Evolutionary conservation across 1,284 basidiomycete species (phyloP).

Genomic region (Apiotrichum gamsii): DNA sequence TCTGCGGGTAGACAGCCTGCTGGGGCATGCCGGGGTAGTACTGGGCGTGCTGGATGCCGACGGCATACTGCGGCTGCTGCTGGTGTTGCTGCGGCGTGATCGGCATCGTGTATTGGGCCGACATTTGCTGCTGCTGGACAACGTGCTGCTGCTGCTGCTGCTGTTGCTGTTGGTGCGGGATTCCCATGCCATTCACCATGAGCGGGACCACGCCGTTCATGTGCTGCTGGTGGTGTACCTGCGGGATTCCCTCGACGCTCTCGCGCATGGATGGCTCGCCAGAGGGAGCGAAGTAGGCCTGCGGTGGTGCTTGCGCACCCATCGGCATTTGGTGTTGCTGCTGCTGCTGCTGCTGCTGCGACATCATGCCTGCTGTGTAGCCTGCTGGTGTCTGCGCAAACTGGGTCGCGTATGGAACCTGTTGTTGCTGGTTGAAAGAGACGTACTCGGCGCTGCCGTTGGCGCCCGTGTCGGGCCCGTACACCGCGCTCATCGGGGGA

Average conservation of each 20-base stretch:
- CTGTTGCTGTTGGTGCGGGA: not conserved
- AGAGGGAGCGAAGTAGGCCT: not conserved
- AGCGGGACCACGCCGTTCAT: not conserved
- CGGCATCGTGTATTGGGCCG: not conserved
- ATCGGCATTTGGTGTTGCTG: conserved; percentile 1
- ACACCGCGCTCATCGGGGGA: too few species aligned
- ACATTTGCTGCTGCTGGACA: not conserved
- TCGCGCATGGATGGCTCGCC: conserved; percentile 19
- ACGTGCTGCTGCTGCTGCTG: conserved; percentile 1
- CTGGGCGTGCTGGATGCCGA: conserved; percentile 3
- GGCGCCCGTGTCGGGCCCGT: conserved; percentile 7
- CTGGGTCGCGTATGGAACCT: conserved; percentile 1
- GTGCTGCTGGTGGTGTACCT: conserved; percentile 9
- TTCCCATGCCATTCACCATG: not conserved
- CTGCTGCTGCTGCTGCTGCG: conserved; percentile 2
- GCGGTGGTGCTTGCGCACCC: not conserved
- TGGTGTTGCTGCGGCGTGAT: not conserved
- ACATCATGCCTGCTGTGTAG: not conserved
- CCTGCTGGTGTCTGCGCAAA: not conserved
- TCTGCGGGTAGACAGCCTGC: conserved; percentile 4
- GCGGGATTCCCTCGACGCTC: conserved; percentile 18
- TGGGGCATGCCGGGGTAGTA: conserved; percentile 6
- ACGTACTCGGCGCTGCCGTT: conserved; percentile 10
- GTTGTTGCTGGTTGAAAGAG: not conserved
- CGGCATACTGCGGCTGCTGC: not conserved